Evolutionary conservation across 768 basidiomycete species (phyloP), one percentile per base, ranked within the genome.

Genomic region (Paxillus ammoniavirescens): DNA sequence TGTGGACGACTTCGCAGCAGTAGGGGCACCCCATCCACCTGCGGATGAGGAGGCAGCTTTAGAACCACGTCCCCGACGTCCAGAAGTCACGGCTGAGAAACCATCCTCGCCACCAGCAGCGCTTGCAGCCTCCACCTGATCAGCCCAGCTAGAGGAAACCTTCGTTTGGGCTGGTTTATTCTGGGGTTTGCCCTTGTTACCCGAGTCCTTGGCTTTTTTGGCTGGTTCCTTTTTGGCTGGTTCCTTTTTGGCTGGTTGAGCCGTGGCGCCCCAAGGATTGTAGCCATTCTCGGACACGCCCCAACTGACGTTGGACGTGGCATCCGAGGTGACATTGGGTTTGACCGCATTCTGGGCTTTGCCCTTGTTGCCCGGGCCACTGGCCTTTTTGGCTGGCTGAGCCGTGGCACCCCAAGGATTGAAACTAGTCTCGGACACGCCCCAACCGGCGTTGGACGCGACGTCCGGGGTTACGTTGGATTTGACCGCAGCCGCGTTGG

Each of bases 371-470:
- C 26, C 26, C 26, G 52, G 2, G 21, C 4, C 15, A 6, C 52
- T 61, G 36, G 17, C 50, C 52, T 58, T 64, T 1, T 30, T 2
- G 40, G 37, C 52, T 23, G 62, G 36, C n/a, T 23, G 40, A 10
- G 42, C 40, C 6, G 28, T 3, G 7, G 5, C 9, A 17, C 48
- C 47, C 69, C 66, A 70, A 8, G 67, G 69, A 37, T 69, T 50
- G 17, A 8, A 61, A 12, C 52, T 49, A 15, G 38, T 28, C n/a
- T 65, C 26, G 26, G 26, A 26, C 26, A 26, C 57, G 9, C 30
- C 55, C 68, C 68, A 69, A n/a, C 61, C 56, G 15, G 50, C 53
- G 5, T 56, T 18, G 2, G 69, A 71, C 18, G 53, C 42, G 9
- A 42, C 37, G n/a, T 60, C 64, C 13, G 45, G 21, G 14, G 41